Evolutionary conservation across 1,139 yeast genomes (phyloP), one percentile per base, ranked within the genome.

Genomic region (Debaryomyces coudertii): DNA sequence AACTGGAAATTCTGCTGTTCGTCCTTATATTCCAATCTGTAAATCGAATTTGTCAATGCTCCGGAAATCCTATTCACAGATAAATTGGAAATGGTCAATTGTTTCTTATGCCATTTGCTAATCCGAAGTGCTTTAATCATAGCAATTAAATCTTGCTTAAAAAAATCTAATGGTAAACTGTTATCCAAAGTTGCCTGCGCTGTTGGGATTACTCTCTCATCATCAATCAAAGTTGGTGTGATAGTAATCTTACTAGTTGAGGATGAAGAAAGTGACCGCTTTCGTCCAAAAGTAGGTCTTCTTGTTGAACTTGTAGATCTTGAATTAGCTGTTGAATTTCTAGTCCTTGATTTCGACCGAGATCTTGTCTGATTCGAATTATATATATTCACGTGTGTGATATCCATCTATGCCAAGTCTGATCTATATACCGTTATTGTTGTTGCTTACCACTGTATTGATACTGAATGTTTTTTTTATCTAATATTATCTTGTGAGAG

Each of bases 41-140:
- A 90, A 46, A 93, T 88, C 24, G 95, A 87, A 62, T 93, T 93
- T 23, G 99, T 93, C 62, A 93, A 76, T 0, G 99, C 99, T 9
- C 99, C 98, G 24, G 89, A 82, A 43, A 93, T 88, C 54, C 97
- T 77, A 39, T 56, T 60, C 15, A 75, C 68, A 15, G 66, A 68
- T 45, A 92, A 59, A 47, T 76, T 76, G 18, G 85, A 65, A 20
- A 73, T 73, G 20, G 61, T 45, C 59, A 77, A 55, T 36, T 62
- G 68, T 42, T 72, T 65, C 50, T 71, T 71, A 55, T 81, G 82
- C 99, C 99, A 93, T 63, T 87, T 85, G 40, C 90, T 80, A 43
- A 93, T 80, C 47, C 75, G 76, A 49, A 93, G 70, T 3, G 79
- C 72, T 55, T 85, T 86, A 39, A 86, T 66, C 39, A 89, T 71